Evolutionary conservation across 1,284 basidiomycete species (phyloP).

Genomic region (Blastosporella zonata): DNA sequence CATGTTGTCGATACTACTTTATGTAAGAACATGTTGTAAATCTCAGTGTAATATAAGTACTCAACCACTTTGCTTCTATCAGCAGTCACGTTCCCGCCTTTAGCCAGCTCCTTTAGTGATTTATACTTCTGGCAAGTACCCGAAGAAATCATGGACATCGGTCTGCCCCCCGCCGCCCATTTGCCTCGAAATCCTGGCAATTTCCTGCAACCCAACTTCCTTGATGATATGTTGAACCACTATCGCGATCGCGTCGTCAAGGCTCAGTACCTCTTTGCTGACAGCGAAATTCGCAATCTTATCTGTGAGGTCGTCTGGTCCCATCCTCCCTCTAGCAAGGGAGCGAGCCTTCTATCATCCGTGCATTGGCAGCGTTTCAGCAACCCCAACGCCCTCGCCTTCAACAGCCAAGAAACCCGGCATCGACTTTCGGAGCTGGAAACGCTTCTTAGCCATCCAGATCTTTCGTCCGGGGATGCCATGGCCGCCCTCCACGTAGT

Average conservation of each 20-base stretch:
- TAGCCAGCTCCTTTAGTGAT: constrained; percentile 24
- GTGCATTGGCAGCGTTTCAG: constrained; percentile 41
- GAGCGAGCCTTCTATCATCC: constrained; percentile 55
- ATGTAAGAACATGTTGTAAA: constrained; percentile 74
- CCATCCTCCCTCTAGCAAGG: constrained; percentile 43
- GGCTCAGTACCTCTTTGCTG: constrained; percentile 67
- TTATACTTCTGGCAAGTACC: constrained; percentile 13
- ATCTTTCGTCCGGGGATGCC: constrained; percentile 60
- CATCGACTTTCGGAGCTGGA: constrained; percentile 25
- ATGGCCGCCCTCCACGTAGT: constrained; percentile 73
- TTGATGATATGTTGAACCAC: constrained; percentile 38
- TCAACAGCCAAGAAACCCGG: constrained; percentile 27
- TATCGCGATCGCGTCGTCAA: constrained; percentile 51
- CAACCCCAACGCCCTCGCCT: constrained; percentile 21
- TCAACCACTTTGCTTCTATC: constrained; percentile 51
- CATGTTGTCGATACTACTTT: constrained; percentile 40
- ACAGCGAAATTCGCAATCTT: constrained; percentile 43
- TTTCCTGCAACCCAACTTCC: constrained; percentile 23
- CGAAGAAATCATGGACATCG: constrained; percentile 2
- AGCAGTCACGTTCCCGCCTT: constrained; percentile 21
- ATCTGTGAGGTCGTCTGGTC: constrained; percentile 41
- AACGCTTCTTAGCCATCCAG: constrained; percentile 25
- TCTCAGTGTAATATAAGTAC: constrained; percentile 58
- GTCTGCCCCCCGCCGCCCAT: not conserved
- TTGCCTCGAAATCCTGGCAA: constrained; percentile 17